Evolutionary conservation across 2,329 filamentous ascomycete genomes (phyloP), one percentile per base, ranked within the genome.

Genomic region (Calonectria naviculata): DNA sequence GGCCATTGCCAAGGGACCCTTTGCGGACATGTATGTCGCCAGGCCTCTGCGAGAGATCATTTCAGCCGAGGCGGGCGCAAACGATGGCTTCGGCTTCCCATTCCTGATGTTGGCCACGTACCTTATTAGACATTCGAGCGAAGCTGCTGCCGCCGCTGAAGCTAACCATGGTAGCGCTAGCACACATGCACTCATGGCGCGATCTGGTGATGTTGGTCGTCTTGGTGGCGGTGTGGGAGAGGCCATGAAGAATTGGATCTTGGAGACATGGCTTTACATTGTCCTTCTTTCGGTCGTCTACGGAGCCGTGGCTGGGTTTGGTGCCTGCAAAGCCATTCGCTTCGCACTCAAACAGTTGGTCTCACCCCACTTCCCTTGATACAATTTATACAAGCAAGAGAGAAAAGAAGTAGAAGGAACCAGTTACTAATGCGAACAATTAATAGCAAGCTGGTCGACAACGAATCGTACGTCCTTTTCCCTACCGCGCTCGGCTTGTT

Each of bases 81-180:
- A 92, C 72, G 90, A 92, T 71, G 90, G 90, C 0, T 90, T 92
- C 44, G 90, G 88, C 0, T 92, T 91, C 56, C 90, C 90, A 0
- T 91, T 92, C 64, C 83, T 92, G 5, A 86, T 91, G 82, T 82
- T 92, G 1, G 89, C 89, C 0, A 85, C 87, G 1, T 89, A 89
- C 41, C 28, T 54, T 19, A 54, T 54, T 9, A n/a, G 49, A 26
- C 49, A 54, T 52, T 52, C 47, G 1, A 52, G 28, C 28, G 47
- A 52, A n/a, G 47, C 83, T 91, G 9, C 86, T 91, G 65, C 87
- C 88, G 2, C 87, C 91, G n/a, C n/a, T n/a, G n/a, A n/a, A 70
- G 87, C 87, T 9, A 84, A 88, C n/a, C 75, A 80, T 54, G 80
- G 78, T 4, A 77, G 75, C 13, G 74, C 2, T 41, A 71, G 19